Evolutionary conservation across 192 early-diverging fungal species (phyloP).

Genomic region (Backusella morwellensis): DNA sequence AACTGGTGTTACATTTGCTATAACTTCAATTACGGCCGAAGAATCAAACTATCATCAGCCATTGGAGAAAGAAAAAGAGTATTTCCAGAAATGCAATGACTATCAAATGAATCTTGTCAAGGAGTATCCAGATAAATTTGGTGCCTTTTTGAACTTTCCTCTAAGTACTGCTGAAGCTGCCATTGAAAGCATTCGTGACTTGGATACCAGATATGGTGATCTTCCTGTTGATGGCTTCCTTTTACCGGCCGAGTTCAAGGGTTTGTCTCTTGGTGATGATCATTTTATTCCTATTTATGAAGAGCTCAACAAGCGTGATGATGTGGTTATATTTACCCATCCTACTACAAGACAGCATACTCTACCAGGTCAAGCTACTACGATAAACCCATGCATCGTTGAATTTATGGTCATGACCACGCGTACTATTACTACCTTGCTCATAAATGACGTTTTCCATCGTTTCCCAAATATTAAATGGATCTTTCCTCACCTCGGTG

Average conservation of each 20-base stretch:
- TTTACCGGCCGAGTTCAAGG: neutral
- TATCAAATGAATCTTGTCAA: constrained; percentile 1
- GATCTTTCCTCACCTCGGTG: neutral
- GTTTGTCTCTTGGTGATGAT: neutral
- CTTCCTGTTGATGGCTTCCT: neutral
- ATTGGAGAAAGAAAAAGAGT: neutral
- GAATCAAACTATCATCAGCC: neutral
- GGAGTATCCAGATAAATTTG: neutral
- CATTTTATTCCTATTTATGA: neutral
- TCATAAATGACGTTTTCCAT: neutral
- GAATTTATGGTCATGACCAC: neutral
- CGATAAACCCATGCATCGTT: neutral
- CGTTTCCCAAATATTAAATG: neutral
- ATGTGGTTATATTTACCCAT: neutral
- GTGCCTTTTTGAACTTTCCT: neutral
- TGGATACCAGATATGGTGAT: neutral
- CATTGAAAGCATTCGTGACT: neutral
- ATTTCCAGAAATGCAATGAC: neutral
- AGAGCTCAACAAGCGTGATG: neutral
- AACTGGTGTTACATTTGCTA: neutral
- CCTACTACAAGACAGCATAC: neutral
- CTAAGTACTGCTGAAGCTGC: neutral
- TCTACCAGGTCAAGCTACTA: neutral
- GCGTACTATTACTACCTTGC: neutral
- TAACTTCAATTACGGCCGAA: neutral